Conservation (phyloP, 148 eudicot genomes). For the Persicaria tinctoria region DNA sequence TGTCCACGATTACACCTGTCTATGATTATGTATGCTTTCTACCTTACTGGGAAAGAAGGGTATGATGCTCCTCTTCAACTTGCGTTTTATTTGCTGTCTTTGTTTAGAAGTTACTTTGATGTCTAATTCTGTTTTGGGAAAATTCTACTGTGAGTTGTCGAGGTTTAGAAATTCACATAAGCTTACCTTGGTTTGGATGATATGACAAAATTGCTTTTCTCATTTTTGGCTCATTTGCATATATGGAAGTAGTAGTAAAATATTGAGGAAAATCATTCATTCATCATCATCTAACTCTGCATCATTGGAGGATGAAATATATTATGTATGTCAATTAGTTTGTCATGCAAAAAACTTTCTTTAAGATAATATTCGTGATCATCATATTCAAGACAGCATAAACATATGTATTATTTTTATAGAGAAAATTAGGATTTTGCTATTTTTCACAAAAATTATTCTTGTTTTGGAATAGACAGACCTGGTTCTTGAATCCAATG, state of each 20-base stretch:
- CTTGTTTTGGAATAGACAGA: no score
- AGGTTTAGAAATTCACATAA: no score
- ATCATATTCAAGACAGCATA: neutral
- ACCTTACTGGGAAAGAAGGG: constrained; percentile 96
- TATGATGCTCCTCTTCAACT: constrained; percentile 24
- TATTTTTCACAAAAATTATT: no score
- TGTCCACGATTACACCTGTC: constrained; percentile 71
- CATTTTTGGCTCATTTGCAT: neutral
- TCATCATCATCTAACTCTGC: neutral
- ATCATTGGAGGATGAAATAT: no score
- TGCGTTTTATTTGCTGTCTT: neutral
- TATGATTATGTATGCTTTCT: constrained; percentile 83
- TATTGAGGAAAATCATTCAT: neutral
- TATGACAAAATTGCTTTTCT: no score
- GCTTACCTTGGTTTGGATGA: neutral
- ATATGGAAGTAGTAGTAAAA: neutral
- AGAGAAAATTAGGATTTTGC: neutral
- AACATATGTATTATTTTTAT: neutral
- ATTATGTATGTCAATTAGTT: neutral
- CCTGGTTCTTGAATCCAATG: no score
- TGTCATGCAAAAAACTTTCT: neutral
- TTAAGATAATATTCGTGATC: neutral
- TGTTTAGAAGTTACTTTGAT: neutral
- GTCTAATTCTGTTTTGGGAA: neutral
- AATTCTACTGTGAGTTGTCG: no score